Percentiles rank a stretch among this genome's conserved stretches.
Evolutionary conservation across 2,329 filamentous ascomycete species (phyloP).

Genomic region (Colletotrichum somersetense): DNA sequence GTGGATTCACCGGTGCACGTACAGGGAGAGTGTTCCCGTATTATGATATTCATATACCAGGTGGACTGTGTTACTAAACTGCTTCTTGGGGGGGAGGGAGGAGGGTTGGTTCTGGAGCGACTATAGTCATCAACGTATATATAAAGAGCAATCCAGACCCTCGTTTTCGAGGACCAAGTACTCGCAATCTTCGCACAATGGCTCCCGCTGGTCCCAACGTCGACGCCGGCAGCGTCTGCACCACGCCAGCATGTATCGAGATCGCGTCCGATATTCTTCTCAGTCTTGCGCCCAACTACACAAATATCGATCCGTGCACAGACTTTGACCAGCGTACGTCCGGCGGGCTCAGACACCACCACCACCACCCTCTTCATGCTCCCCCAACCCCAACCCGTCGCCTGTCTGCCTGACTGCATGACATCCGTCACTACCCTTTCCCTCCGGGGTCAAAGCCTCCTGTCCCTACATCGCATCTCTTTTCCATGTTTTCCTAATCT

Average conservation of each 20-base stretch:
- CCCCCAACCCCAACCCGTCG: background rate
- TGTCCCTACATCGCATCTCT: background rate
- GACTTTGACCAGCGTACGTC: constrained; percentile 69
- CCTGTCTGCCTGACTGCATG: constrained; percentile 24
- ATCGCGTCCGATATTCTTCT: constrained; percentile 47
- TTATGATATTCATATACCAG: too few relatives aligned
- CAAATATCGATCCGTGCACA: constrained; percentile 74
- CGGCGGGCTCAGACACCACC: background rate
- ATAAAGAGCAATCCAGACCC: constrained; percentile 16
- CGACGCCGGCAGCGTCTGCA: constrained; percentile 38
- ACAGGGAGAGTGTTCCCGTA: too few relatives aligned
- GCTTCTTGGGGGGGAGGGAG: too few relatives aligned
- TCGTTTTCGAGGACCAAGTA: background rate
- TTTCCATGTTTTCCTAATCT: background rate
- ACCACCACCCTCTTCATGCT: background rate
- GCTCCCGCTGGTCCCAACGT: constrained; percentile 4
- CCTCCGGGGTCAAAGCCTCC: constrained; percentile 5
- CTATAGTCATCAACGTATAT: constrained; percentile 1
- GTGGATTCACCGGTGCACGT: too few relatives aligned
- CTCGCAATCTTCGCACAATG: constrained; percentile 6
- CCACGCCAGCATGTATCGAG: constrained; percentile 47
- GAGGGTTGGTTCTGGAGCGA: too few relatives aligned
- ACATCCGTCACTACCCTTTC: background rate
- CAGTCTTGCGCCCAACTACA: constrained; percentile 59
- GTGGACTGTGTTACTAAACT: too few relatives aligned